A percentile compares a stretch with the other conserved stretches of the same genome.
phyloP scores from a whole-genome alignment of 2,329 filamentous ascomycete species.

The Simplicillium aogashimaense region DNA sequence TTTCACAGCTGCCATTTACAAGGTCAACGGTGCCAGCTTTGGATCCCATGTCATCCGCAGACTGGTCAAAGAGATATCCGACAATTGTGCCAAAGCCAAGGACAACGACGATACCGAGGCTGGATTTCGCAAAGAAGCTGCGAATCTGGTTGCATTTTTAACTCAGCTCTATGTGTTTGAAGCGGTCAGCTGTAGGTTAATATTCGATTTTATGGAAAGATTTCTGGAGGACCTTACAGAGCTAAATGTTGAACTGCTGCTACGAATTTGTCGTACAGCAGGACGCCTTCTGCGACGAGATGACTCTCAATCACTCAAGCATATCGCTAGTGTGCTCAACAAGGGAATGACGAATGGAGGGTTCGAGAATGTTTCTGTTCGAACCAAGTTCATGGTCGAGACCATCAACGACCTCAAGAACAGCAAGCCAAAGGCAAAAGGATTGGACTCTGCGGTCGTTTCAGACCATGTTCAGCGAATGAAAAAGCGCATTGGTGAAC shows the following conservation, averaged over 20 bases:
- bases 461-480: constrained; percentile 80
- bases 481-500: constrained; percentile 74
- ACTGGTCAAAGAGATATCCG: constrained; percentile 65
- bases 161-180: constrained; percentile 90
- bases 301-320: constrained; percentile 78
- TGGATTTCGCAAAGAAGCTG: constrained; percentile 25
- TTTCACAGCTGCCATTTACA: constrained; percentile 82
- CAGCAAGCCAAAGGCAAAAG: constrained; percentile 74
- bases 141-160: constrained; percentile 74
- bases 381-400: constrained; percentile 96
- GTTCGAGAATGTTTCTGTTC: constrained; percentile 64
- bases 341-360: constrained; percentile 59
- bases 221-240: constrained; percentile 70
- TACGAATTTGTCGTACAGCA: constrained; percentile 73
- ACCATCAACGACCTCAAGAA: constrained; percentile 92
- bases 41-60: constrained; percentile 77
- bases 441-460: constrained; percentile 59
- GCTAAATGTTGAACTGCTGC: constrained; percentile 75
- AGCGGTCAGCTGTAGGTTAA: constrained; percentile 67
- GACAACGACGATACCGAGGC: constrained; percentile 28
- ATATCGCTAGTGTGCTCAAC: constrained; percentile 74
- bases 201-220: constrained; percentile 84
- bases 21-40: constrained; percentile 78
- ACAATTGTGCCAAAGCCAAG: constrained; percentile 43
- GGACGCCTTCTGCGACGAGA: constrained; percentile 80